phyloP scores from a whole-genome alignment of 306 rosid genomes.

The Pterocarpus santalinus region DNA sequence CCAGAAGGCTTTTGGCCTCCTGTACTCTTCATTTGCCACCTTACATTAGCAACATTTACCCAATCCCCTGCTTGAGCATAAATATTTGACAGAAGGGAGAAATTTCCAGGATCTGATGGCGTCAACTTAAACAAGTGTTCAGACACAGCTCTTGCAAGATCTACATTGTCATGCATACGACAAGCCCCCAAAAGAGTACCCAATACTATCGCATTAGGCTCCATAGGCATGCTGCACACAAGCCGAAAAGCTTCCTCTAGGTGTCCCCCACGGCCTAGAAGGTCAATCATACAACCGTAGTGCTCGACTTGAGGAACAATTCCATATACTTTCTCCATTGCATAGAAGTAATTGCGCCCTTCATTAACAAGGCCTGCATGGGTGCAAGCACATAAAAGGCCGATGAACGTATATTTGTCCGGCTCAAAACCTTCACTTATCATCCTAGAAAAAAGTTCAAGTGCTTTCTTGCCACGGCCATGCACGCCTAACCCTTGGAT shows the following conservation, averaged over 20 bases:
- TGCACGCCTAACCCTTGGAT: constrained; percentile 84
- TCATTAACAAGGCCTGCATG: constrained; percentile 79
- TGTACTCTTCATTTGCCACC: constrained; percentile 68
- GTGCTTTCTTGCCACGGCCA: constrained; percentile 78
- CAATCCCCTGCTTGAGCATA: constrained; percentile 88
- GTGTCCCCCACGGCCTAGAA: constrained; percentile 82
- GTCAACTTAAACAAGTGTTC: constrained; percentile 63
- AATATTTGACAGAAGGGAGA: constrained; percentile 81
- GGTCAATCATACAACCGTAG: constrained; percentile 90
- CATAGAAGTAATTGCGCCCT: constrained; percentile 68
- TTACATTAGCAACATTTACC: constrained; percentile 66
- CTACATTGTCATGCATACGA: constrained; percentile 76
- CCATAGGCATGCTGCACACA: constrained; percentile 75
- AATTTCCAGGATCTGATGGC: constrained; percentile 73
- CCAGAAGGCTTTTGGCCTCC: constrained; percentile 83
- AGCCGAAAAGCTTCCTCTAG: constrained; percentile 80
- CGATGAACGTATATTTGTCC: constrained; percentile 71
- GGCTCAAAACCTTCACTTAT: constrained; percentile 69
- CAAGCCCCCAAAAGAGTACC: constrained; percentile 89
- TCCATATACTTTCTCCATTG: constrained; percentile 74
- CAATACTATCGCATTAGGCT: constrained; percentile 74
- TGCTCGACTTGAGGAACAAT: constrained; percentile 75
- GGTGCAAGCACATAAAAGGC: constrained; percentile 84
- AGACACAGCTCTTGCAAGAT: constrained; percentile 67
- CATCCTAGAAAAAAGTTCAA: constrained; percentile 76